Base-by-base conservation (phyloP, 768 basidiomycete genomes). In the Leccinum subgranulosum region DNA sequence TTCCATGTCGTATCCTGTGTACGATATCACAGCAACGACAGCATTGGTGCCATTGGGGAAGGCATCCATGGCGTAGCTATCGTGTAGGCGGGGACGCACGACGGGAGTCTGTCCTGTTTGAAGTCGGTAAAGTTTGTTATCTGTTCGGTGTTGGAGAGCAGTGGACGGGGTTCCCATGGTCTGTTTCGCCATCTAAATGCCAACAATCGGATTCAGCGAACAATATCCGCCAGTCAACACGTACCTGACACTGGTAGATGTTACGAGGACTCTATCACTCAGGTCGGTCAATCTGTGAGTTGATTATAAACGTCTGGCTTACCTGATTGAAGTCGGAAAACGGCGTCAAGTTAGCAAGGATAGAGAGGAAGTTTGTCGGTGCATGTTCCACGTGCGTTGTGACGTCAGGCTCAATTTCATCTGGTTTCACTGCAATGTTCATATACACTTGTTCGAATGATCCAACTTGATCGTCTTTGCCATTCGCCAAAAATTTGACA, bases 1-100 rank as follows among this genome's bases (percentile, higher is more conserved):
- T 76, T 99, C 97, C 97, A 99, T 99, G 73, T 99, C 97, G 74
- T 99, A 99, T 4, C 97, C 97, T 4, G 97, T 99, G 70, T 99
- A 99, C 1, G 97, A 99, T 66, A 99, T 98, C 68, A 99, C 97
- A n/a, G 97, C 97, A 50, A 99, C 97, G 58, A 99, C 80, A 19
- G 97, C 97, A 72, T 99, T 99, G 47, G 90, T 98, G 15, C 97
- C 97, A 66, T 95, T 98, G 2, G 97, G 97, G 82, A 94, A 99
- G 31, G 91, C 85, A 74, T 99, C 97, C 90, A 99, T 97, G 47
- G 92, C 96, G 74, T 98, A 99, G 4, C 87, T 85, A 68, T 94
- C 90, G 76, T 98, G 93, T 43, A 98, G 75, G 25, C 78, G 82
- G 12, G 97, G 97, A 31, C 97, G 90, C 33, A 98, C 97, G 61